Base-by-base conservation (phyloP, 495 filamentous ascomycete genomes). In the Tetracladium setigerum region DNA sequence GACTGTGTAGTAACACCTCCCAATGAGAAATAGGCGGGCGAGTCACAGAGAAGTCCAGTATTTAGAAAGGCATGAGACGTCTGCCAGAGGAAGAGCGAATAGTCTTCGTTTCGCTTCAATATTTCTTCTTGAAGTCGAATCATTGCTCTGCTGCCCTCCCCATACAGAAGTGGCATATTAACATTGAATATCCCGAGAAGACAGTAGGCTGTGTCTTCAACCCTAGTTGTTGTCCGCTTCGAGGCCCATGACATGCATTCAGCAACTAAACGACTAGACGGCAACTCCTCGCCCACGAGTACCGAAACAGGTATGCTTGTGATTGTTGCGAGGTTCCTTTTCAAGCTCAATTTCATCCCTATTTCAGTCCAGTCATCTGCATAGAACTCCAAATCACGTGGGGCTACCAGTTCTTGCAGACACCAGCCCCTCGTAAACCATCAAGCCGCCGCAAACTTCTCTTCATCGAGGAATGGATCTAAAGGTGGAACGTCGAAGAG, bases 321-420 rank as follows among this genome's bases (percentile, higher is more conserved):
- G 13, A 38, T 52, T 22, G 44, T 34, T 9, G 51, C 45, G 17
- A 65, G 19, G 5, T 5, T 12, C 16, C 43, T 13, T 6, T 15
- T n/a, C 11, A 61, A 38, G 17, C 13, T 43, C 8, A 40, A 14
- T 46, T 53, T 61, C 30, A 44, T 60, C 1, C 60, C 62, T 5
- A 61, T 5, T 12, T 47, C 43, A 11, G n/a, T 47, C 62, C 62
- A 65, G 7, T 44, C 22, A 15, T 19, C 6, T 22, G 53, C 45
- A 15, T 47, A 54, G 43, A 65, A 65, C 18, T 49, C 22, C 16
- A 64, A 30, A 6, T 41, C 36, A 4, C 36, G 37, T 11, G 56
- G 44, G 16, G 61, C 13, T 12, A 56, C 13, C 0, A 72, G 59
- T 44, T 73, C 70, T 34, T 73, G 68, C n/a, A 73, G 35, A 1